Conservation (phyloP, 495 filamentous ascomycete species). For the Trichoderma virens region DNA sequence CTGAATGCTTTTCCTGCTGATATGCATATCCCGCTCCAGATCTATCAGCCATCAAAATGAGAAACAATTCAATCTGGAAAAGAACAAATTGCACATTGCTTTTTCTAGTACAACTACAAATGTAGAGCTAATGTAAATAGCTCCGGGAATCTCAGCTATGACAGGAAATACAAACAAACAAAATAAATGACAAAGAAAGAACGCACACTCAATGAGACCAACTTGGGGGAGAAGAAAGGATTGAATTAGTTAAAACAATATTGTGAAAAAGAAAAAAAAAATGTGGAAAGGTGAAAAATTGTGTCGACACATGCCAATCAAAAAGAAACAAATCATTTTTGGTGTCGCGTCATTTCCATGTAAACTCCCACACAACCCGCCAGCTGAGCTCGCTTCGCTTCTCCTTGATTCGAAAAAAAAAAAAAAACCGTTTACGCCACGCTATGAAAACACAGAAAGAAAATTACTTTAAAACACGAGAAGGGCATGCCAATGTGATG, state of each 20-base stretch:
- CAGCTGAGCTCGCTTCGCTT: neutral
- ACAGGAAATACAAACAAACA: neutral
- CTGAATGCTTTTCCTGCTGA: too few species aligned
- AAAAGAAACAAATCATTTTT: neutral
- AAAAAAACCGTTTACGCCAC: constrained; percentile 1
- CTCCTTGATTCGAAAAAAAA: neutral
- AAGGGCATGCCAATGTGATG: neutral
- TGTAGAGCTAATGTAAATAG: neutral
- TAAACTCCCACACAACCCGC: neutral
- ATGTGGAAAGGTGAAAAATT: neutral
- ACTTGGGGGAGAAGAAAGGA: neutral
- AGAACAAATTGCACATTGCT: too few species aligned
- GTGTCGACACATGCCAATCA: neutral
- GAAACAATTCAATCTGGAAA: too few species aligned
- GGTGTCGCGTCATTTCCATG: neutral
- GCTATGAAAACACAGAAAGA: neutral
- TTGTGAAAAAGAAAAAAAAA: neutral
- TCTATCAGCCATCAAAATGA: too few species aligned
- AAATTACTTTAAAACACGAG: neutral
- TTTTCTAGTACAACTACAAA: too few species aligned
- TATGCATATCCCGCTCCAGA: too few species aligned
- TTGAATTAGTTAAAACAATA: neutral
- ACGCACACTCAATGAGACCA: neutral
- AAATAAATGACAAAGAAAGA: neutral
- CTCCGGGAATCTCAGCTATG: constrained; percentile 5